Percentiles rank a stretch among this genome's conserved stretches.
These are phyloP conservation scores for Aspergillus sp. DNA, from an alignment of 2,329 filamentous ascomycete species.

Conservation along the genomic window DNA sequence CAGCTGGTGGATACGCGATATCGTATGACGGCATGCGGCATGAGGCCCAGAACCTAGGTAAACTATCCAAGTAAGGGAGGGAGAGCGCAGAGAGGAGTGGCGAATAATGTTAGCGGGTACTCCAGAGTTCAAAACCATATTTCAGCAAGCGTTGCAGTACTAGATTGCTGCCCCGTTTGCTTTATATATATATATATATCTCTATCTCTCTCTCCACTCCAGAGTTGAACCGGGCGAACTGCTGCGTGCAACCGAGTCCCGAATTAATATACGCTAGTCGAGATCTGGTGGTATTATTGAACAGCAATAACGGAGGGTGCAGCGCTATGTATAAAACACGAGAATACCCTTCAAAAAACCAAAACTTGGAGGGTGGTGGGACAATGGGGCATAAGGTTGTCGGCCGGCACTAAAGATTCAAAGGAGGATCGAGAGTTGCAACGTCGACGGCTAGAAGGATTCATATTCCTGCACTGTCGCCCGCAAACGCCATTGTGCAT, in stretches of 20 bases:
- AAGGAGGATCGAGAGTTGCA: conserved; percentile 3
- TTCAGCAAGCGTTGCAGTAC: not conserved
- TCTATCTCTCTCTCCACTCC: too few relatives aligned
- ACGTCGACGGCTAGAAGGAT: not conserved
- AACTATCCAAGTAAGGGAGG: not conserved
- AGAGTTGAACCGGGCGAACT: too few relatives aligned
- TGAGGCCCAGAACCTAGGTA: not conserved
- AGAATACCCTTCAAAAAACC: not conserved
- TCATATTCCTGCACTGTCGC: conserved; percentile 1
- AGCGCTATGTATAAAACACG: not conserved
- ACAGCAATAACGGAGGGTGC: too few relatives aligned
- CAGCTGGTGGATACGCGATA: not conserved
- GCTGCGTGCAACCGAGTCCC: too few relatives aligned
- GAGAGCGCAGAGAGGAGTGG: too few relatives aligned
- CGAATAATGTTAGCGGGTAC: not conserved
- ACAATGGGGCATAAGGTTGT: conserved; percentile 13
- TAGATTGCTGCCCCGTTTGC: too few relatives aligned
- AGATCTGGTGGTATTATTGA: too few relatives aligned
- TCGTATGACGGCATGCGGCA: conserved; percentile 1
- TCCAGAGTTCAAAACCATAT: not conserved
- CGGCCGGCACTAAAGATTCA: conserved; percentile 15
- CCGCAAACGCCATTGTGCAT: conserved; percentile 22
- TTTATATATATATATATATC: too few relatives aligned
- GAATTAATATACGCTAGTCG: too few relatives aligned
- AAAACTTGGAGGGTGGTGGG: conserved; percentile 16